Evolutionary conservation across 139 green algal species (phyloP), one percentile per base, ranked within the genome.

Genomic region (Ostreobium quekettii): DNA sequence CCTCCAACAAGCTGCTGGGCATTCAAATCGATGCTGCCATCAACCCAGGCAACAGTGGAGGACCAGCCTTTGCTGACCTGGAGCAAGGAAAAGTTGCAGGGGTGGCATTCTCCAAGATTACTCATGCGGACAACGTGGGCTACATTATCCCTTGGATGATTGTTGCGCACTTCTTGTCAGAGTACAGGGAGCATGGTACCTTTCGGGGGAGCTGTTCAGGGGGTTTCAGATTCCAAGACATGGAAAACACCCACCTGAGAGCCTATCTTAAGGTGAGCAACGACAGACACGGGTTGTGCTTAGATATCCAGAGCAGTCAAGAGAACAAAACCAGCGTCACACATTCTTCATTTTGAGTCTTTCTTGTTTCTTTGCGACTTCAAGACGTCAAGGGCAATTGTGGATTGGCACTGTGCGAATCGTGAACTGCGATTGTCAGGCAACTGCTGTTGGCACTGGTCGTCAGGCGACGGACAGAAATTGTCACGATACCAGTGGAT

Each of bases 1-100:
- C 66, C 28, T 73, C 72, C 22, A 80, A 80, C 53, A 77, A 80
- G 32, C 71, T 87, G 47, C 71, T 87, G 70, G 71, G 74, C 53
- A 85, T 89, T 2, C 83, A 90, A 69, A 89, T 91, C 56, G 84
- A 90, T 47, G 83, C 85, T 28, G 85, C 85, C 46, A 90, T 89
- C 75, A 88, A 86, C 56, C 75, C 77, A 24, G 86, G 85, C 24
- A 93, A 93, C 73, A 84, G 70, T 49, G 87, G 87, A 15, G 87
- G 87, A 4, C 87, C 87, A 1, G 87, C 86, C 0, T 93, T 93
- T 68, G 56, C 74, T 0, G 72, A 85, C 48, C 75, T 92, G 30
- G 60, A 75, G 49, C 36, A 32, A 3, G 70, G 78, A 7, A 78
- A 76, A 26, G 79, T 75, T 42, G 74, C 77, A 71, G 86, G 86